These are phyloP conservation scores for Didymella sp. DNA, from an alignment of 2,329 filamentous ascomycete species.

Conservation along the genomic window DNA sequence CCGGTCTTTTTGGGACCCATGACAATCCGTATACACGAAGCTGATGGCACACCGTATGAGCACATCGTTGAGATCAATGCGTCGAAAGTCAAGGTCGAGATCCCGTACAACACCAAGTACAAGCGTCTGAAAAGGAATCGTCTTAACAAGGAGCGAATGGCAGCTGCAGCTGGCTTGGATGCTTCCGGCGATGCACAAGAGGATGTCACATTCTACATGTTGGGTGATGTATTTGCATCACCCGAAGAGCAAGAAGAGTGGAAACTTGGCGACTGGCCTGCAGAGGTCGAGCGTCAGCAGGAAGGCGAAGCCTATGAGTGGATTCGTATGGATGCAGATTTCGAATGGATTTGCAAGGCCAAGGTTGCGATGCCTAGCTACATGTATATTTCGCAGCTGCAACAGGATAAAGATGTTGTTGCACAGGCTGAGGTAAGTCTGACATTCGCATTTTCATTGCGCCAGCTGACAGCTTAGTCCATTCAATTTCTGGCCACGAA, in stretches of 20 bases:
- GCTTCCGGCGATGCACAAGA: conserved; percentile 69
- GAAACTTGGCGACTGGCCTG: conserved; percentile 86
- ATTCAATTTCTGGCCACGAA: conserved; percentile 76
- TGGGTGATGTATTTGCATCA: conserved; percentile 87
- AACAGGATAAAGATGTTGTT: conserved; percentile 95
- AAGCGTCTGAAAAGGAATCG: conserved; percentile 92
- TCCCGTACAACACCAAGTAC: conserved; percentile 99
- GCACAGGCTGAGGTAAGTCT: conserved; percentile 66
- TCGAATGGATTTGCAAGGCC: conserved; percentile 94
- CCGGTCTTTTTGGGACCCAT: conserved; percentile 93
- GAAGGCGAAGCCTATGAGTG: conserved; percentile 97
- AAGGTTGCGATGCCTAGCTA: conserved; percentile 82
- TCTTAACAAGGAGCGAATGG: conserved; percentile 78
- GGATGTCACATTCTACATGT: conserved; percentile 84
- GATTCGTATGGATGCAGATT: conserved; percentile 97
- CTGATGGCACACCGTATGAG: conserved; percentile 96
- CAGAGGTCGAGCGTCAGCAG: conserved; percentile 89
- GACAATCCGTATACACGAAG: conserved; percentile 97
- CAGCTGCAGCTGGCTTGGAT: conserved; percentile 68
- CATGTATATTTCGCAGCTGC: conserved; percentile 97
- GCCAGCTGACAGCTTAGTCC: conserved; percentile 52
- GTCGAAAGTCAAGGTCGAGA: conserved; percentile 83
- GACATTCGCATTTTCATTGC: conserved; percentile 21
- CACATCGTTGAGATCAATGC: conserved; percentile 97
- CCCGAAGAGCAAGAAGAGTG: conserved; percentile 83